These are phyloP conservation scores for Eremomyces bilateralis DNA, from an alignment of 495 filamentous ascomycete genomes.

Conservation along the genomic window DNA sequence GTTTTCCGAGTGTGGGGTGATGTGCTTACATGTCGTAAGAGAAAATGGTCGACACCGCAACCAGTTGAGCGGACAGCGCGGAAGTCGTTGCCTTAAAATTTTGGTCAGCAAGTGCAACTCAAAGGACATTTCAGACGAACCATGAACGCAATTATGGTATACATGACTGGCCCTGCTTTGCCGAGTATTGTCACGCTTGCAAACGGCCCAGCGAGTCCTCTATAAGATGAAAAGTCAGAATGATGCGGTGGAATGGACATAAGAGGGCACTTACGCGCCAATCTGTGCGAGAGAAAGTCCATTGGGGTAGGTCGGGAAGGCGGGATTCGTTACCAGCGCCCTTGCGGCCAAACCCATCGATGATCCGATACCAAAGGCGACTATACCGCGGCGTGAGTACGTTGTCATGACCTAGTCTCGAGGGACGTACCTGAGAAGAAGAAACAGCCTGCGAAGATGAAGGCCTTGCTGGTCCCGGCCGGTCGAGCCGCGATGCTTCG, in stretches of 20 bases:
- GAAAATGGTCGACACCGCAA: conserved; percentile 12
- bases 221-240: background rate
- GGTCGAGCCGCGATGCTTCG: conserved; percentile 11
- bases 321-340: conserved; percentile 12
- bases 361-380: conserved; percentile 14
- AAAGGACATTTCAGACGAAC: background rate
- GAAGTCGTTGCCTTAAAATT: conserved; percentile 15
- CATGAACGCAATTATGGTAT: too few relatives aligned
- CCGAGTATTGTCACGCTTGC: conserved; percentile 8
- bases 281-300: conserved; percentile 7
- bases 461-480: too few relatives aligned
- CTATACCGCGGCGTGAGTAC: too few relatives aligned
- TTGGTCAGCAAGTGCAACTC: conserved; percentile 10
- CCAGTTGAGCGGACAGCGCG: conserved; percentile 11
- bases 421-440: too few relatives aligned
- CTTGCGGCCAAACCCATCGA: conserved; percentile 13
- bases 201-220: conserved; percentile 11
- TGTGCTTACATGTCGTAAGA: conserved; percentile 10
- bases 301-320: conserved; percentile 14
- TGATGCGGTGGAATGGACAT: background rate
- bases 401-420: too few relatives aligned
- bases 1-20: background rate
- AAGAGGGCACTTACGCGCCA: background rate
- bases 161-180: conserved; percentile 5
- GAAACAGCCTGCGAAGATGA: too few relatives aligned